Conservation (phyloP, 2,329 filamentous ascomycete species). For the Aureobasidium sp. region DNA sequence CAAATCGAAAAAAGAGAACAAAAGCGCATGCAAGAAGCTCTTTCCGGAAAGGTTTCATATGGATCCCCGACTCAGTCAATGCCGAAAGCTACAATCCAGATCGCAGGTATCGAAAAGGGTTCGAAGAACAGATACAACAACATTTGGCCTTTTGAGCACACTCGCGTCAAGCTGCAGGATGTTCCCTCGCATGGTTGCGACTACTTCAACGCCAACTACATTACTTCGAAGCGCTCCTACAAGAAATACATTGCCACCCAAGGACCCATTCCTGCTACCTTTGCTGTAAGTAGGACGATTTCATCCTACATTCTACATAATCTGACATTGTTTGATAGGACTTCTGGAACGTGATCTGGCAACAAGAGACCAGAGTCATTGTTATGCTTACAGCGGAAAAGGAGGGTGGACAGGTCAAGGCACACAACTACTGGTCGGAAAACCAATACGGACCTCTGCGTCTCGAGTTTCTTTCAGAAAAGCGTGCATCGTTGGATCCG, state of each 20-base stretch:
- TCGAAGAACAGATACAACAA: constrained; percentile 97
- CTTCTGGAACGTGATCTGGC: constrained; percentile 97
- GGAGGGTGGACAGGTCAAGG: constrained; percentile 90
- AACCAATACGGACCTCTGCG: constrained; percentile 71
- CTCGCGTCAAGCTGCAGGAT: constrained; percentile 70
- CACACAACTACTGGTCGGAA: constrained; percentile 85
- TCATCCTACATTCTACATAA: background rate
- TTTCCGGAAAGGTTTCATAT: constrained; percentile 55
- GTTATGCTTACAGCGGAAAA: constrained; percentile 95
- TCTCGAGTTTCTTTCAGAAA: constrained; percentile 72
- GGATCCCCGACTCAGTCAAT: constrained; percentile 38
- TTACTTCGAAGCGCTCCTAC: constrained; percentile 72
- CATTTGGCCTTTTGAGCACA: constrained; percentile 92
- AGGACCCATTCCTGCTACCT: constrained; percentile 85
- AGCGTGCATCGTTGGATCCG: constrained; percentile 67
- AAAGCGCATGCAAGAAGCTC: constrained; percentile 81
- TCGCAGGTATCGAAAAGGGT: constrained; percentile 91
- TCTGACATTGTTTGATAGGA: constrained; percentile 50
- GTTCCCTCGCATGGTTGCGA: constrained; percentile 67
- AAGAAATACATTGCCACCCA: constrained; percentile 95
- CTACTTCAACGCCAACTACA: constrained; percentile 89
- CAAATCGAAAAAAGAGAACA: constrained; percentile 79
- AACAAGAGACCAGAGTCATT: constrained; percentile 88
- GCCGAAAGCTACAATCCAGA: constrained; percentile 47
- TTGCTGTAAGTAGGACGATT: constrained; percentile 56